Evolutionary conservation across 164 flowering plant genomes (phyloP).

Genomic region (grape (Vitis vinifera)): DNA sequence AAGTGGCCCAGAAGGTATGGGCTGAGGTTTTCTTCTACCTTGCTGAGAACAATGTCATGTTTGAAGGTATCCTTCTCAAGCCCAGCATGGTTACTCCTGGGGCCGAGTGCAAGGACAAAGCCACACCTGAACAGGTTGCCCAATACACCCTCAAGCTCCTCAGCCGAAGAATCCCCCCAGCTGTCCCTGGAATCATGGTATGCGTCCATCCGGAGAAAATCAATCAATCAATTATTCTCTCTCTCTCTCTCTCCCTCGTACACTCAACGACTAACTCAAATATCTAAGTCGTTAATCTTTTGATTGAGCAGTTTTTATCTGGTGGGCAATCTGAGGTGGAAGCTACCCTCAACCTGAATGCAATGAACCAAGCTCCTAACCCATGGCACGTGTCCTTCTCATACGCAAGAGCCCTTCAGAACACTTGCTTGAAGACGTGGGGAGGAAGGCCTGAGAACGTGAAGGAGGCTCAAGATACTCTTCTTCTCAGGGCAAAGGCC

Average conservation of each 20-base stretch:
- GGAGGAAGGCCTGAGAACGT: slow-evolving; percentile 46
- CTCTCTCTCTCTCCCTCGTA: neutral
- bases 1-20: slow-evolving; percentile 52
- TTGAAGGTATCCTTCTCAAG: slow-evolving; percentile 54
- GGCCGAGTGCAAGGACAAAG: slow-evolving; percentile 41
- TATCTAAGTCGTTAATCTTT: neutral
- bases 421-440: slow-evolving; percentile 50
- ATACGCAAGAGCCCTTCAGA: slow-evolving; percentile 49
- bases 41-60: slow-evolving; percentile 48
- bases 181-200: slow-evolving; percentile 56
- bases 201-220: neutral
- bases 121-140: slow-evolving; percentile 44
- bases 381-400: slow-evolving; percentile 61
- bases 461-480: slow-evolving; percentile 45
- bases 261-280: no score
- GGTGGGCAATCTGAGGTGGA: slow-evolving; percentile 51
- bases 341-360: slow-evolving; percentile 48
- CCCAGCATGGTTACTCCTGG: slow-evolving; percentile 70
- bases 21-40: slow-evolving; percentile 53
- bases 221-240: neutral
- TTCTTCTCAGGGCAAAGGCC: slow-evolving; percentile 41
- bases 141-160: slow-evolving; percentile 45
- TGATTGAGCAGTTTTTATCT: slow-evolving; percentile 36
- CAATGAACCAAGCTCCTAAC: slow-evolving; percentile 51
- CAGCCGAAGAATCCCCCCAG: slow-evolving; percentile 38